Percentiles rank a stretch among this genome's conserved stretches.
These are phyloP conservation scores for Naganishia sp. DNA, from an alignment of 1,284 basidiomycete species.

Conservation along the genomic window DNA sequence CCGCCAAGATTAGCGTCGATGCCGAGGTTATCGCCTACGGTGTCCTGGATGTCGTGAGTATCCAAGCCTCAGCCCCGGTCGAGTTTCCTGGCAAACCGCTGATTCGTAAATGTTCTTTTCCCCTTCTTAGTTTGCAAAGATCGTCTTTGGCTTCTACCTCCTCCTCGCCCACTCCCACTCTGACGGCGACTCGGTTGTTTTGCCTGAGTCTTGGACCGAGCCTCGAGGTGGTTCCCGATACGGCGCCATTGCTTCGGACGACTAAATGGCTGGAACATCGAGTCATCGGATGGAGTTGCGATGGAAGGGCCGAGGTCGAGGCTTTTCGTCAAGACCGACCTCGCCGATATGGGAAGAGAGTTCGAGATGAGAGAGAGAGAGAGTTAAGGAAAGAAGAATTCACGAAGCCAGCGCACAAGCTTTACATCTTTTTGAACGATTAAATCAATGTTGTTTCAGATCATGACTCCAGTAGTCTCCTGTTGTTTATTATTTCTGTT, in stretches of 20 bases:
- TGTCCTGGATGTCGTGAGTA: slow-evolving; percentile 49
- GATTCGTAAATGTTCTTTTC: not conserved
- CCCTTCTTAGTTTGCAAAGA: slow-evolving; percentile 40
- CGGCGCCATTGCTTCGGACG: slow-evolving; percentile 41
- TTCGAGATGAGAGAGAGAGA: not conserved
- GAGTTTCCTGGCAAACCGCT: not conserved
- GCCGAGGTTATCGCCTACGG: slow-evolving; percentile 50
- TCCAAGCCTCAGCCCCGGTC: not conserved
- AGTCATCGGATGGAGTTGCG: no score
- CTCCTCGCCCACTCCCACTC: slow-evolving; percentile 49
- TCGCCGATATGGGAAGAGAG: not conserved
- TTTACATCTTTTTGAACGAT: not conserved
- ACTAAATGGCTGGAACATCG: not conserved
- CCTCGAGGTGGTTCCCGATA: slow-evolving; percentile 48
- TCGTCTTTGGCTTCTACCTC: slow-evolving; percentile 50
- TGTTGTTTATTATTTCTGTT: no score
- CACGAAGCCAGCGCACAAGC: no score
- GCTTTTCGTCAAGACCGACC: no score
- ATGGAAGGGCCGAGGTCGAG: no score
- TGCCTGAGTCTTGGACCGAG: slow-evolving; percentile 50
- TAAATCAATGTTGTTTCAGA: no score
- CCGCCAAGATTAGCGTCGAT: slow-evolving; percentile 37
- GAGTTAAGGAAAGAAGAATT: no score
- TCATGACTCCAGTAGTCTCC: no score
- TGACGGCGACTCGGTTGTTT: slow-evolving; percentile 45